Base-by-base conservation (phyloP, 495 filamentous ascomycete species). In the Hypoxylon fragiforme region DNA sequence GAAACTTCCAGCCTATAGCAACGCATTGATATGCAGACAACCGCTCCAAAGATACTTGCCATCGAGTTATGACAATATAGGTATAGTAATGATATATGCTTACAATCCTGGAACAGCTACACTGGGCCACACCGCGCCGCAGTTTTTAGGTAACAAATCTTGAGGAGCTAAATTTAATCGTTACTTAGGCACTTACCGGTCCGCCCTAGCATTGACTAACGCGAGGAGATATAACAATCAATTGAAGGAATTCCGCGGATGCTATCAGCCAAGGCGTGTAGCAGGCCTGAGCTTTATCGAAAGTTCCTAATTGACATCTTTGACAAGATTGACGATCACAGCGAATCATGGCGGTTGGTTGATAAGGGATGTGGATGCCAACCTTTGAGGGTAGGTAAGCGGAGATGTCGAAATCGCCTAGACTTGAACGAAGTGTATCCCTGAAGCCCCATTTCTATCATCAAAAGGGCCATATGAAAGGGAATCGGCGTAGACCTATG, bases 331-430 rank as follows among this genome's bases (percentile, higher is more conserved):
- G 49, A 54, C 44, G 40, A 63, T 35, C 32, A 15, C 38, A 46
- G 54, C 66, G 65, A 68, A 68, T 66, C 60, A 68, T 46, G 46
- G 47, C 50, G 32, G 28, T 36, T 53, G 63, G 66, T 69, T n/a
- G n/a, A n/a, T n/a, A n/a, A 69, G 64, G 62, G 37, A 15, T 5
- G 28, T 39, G n/a, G 37, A 36, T 28, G 24, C 9, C 24, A 28
- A 28, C 9, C 37, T 41, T 15, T 37, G 22, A 41, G 9, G 44
- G 37, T 45, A 42, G 54, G 57, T 45, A 42, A 57, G 57, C 66
- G 66, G 66, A 69, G 63, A 69, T 69, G 53, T 60, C 43, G 56
- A 63, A 62, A 59, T 37, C 61, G 52, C 57, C 64, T 50, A 64
- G 56, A 45, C 45, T 28, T 36, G 26, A 35, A 50, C 40, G 18